Evolutionary conservation across 2,329 filamentous ascomycete genomes (phyloP), one percentile per base, ranked within the genome.

Genomic region (Aspergillus ruber): DNA sequence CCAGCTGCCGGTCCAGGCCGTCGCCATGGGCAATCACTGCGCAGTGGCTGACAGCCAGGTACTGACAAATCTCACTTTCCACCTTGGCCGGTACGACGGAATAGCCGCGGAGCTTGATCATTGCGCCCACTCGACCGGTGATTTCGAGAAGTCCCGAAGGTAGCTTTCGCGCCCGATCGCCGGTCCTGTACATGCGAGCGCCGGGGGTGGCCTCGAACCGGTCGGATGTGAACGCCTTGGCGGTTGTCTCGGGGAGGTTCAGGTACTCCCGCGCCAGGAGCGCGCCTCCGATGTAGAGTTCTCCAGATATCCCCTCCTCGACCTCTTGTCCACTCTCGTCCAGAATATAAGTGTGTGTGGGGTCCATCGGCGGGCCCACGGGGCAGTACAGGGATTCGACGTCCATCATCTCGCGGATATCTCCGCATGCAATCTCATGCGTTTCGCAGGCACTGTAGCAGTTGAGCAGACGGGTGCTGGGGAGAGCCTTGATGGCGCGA

Each of bases 401-500:
- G 44, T 83, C 74, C 27, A 88, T 65, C 65, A 89, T 86, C 1
- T 81, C 77, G 47, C 76, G 74, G 54, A 90, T 84, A 56, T 90
- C 86, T 36, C 86, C 86, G 54, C 84, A 88, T 1, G 86, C 85
- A 51, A 88, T 83, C 66, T 90, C 86, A 54, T 90, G 86, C 0
- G 87, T 90, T 65, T 91, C 87, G 59, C 86, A 89, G 13, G 86
- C 86, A 60, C 85, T 89, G 70, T 91, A 91, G 57, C 85, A 86
- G 56, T 90, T 91, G 51, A 90, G 78, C 10, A 91, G 69, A 13
- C 84, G 81, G 2, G 81, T 77, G 0, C 83, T 78, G 0, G 87
- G 86, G 3, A 90, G 75, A 2, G 83, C 82, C 46, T 80, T 79
- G 45, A 85, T 73, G 2, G 82, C 83, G 36, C 85, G 79, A 21